phyloP scores from a whole-genome alignment of 1,284 basidiomycete genomes.

The Neonothopanus nambi region DNA sequence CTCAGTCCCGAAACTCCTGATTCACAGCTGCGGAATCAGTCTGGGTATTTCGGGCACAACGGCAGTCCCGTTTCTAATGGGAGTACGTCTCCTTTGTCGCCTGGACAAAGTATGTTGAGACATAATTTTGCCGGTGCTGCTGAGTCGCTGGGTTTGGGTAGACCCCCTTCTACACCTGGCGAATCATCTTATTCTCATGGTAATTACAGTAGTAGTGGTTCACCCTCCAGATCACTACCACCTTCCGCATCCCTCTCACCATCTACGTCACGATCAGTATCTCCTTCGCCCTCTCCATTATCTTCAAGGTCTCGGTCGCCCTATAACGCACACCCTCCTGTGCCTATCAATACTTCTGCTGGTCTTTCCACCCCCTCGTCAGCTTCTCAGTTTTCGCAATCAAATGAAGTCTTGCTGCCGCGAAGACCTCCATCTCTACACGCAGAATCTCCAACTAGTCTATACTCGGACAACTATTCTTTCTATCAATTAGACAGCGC shows the following conservation, averaged over 20 bases:
- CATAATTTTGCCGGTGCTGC: too few species aligned
- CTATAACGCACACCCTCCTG: constrained; percentile 8
- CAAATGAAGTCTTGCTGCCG: constrained; percentile 4
- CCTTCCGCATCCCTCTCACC: neutral
- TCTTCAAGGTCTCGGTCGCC: neutral
- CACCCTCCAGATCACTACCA: neutral
- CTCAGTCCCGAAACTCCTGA: neutral
- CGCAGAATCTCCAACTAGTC: constrained; percentile 43
- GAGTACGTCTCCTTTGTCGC: too few species aligned
- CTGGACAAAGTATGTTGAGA: too few species aligned
- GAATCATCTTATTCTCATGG: too few species aligned
- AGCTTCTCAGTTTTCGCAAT: neutral
- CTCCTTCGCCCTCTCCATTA: constrained; percentile 6
- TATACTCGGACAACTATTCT: constrained; percentile 63
- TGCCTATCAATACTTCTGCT: constrained; percentile 14
- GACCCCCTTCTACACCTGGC: too few species aligned
- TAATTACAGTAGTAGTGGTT: too few species aligned
- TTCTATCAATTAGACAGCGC: constrained; percentile 59
- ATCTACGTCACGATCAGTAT: constrained; percentile 1
- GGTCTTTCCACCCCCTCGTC: constrained; percentile 21
- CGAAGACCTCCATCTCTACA: constrained; percentile 30
- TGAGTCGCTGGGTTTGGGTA: too few species aligned
- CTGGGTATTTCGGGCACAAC: too few species aligned
- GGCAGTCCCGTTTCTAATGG: neutral
- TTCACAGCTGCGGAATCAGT: too few species aligned